These are phyloP conservation scores for Herpotrichia juniperi DNA, from an alignment of 2,329 filamentous ascomycete genomes.

Conservation along the genomic window DNA sequence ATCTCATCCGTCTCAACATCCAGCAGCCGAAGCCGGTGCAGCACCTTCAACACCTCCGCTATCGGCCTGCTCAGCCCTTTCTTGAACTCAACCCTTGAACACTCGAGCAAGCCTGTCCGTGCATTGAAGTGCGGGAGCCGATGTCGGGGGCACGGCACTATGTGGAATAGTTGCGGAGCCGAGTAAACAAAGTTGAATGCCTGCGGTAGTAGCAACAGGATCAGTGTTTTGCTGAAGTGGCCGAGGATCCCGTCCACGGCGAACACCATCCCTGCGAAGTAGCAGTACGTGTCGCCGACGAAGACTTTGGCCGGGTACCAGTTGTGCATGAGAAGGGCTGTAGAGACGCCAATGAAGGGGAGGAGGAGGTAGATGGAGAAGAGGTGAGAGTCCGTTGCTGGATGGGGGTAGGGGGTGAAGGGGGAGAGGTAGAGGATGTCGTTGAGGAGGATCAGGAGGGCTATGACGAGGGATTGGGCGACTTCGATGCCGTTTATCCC, in stretches of 20 bases:
- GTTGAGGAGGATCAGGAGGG: constrained; percentile 81
- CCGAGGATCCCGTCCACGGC: constrained; percentile 95
- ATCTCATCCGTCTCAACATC: constrained; percentile 70
- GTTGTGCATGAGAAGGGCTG: constrained; percentile 87
- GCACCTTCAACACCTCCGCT: constrained; percentile 67
- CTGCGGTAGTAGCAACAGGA: constrained; percentile 89
- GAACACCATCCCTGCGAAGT: constrained; percentile 99
- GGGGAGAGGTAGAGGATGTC: constrained; percentile 82
- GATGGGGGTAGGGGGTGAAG: constrained; percentile 80
- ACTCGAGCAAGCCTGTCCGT: constrained; percentile 82
- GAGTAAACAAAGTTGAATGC: constrained; percentile 98
- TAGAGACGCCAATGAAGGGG: constrained; percentile 90
- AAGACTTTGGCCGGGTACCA: constrained; percentile 96
- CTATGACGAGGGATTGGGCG: constrained; percentile 89
- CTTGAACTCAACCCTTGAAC: constrained; percentile 78
- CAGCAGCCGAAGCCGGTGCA: constrained; percentile 72
- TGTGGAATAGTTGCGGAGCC: constrained; percentile 83
- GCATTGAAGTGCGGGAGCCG: constrained; percentile 88
- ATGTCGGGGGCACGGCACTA: constrained; percentile 92
- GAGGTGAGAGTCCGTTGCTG: constrained; percentile 91
- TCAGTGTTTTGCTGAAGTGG: constrained; percentile 96
- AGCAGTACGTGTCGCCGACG: constrained; percentile 98
- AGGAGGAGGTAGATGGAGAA: constrained; percentile 95
- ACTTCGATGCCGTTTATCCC: constrained; percentile 99
- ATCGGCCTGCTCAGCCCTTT: constrained; percentile 72